Conservation (phyloP, 352 stramenopile genomes). For the Plasmopara halstedii region DNA sequence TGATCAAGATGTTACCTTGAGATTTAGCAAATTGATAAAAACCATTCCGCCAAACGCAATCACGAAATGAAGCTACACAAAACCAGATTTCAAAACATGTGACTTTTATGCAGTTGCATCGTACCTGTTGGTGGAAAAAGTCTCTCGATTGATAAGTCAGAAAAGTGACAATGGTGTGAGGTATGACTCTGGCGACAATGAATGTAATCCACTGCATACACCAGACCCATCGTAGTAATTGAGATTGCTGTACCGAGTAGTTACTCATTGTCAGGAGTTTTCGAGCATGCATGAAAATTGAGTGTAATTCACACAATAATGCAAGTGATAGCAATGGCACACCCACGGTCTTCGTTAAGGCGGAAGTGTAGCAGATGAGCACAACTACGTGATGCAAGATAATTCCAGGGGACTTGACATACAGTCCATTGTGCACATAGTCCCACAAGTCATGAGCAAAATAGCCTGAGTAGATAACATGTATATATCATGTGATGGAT, state of each 20-base stretch:
- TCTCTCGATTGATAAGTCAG: conserved; percentile 36
- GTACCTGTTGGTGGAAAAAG: conserved; percentile 42
- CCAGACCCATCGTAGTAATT: conserved; percentile 39
- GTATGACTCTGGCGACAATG: conserved; percentile 28
- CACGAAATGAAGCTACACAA: conserved; percentile 38
- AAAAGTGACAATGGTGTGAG: conserved; percentile 34
- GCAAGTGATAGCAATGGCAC: conserved; percentile 66
- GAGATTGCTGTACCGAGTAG: conserved; percentile 26
- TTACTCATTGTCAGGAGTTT: conserved; percentile 70
- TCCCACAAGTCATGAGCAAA: conserved; percentile 82
- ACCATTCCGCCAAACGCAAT: conserved; percentile 75
- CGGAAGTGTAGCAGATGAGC: conserved; percentile 74
- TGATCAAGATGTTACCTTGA: conserved; percentile 21
- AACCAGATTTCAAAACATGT: neutral
- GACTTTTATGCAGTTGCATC: neutral
- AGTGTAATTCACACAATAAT: conserved; percentile 73
- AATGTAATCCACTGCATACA: conserved; percentile 52
- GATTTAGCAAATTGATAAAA: conserved; percentile 66
- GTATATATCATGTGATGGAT: no score
- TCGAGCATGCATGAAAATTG: conserved; percentile 63
- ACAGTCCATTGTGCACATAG: conserved; percentile 61
- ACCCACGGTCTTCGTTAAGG: conserved; percentile 60
- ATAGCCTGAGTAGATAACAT: conserved; percentile 33
- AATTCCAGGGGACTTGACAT: conserved; percentile 64
- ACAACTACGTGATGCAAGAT: conserved; percentile 70